Conservation (phyloP, 306 rosid species). For the Alnus glutinosa region DNA sequence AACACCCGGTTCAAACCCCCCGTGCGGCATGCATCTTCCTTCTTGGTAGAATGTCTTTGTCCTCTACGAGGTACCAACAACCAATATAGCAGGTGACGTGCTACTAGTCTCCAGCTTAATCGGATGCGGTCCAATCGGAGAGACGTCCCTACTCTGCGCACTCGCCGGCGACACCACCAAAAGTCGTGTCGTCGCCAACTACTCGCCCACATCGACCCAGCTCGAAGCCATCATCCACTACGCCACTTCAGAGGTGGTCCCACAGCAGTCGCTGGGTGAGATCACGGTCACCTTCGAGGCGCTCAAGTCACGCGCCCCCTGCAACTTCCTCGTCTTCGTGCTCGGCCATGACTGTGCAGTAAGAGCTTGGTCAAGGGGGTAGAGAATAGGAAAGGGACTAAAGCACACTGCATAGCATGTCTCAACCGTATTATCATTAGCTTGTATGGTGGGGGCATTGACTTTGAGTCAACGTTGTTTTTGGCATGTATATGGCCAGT, state of each 20-base stretch:
- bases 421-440: too few relatives aligned
- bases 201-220: conserved; percentile 42
- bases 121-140: conserved; percentile 19
- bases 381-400: too few relatives aligned
- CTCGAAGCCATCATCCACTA: conserved; percentile 75
- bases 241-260: conserved; percentile 70
- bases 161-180: conserved; percentile 17
- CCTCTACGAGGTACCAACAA: conserved; percentile 31
- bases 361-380: too few relatives aligned
- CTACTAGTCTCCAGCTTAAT: conserved; percentile 38
- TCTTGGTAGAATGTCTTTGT: conserved; percentile 40
- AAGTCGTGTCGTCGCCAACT: background rate
- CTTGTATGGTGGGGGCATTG: too few relatives aligned
- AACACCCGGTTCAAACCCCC: too few relatives aligned
- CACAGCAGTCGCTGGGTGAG: conserved; percentile 73
- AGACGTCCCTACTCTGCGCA: conserved; percentile 40
- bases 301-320: conserved; percentile 49
- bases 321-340: conserved; percentile 82
- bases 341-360: conserved; percentile 67
- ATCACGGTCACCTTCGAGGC: conserved; percentile 65
- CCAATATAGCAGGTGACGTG: conserved; percentile 44
- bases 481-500: too few relatives aligned
- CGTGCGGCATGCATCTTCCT: too few relatives aligned
- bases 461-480: too few relatives aligned
- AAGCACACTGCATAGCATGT: too few relatives aligned